Conservation (phyloP, 139 green algal genomes). For the Penium margaritaceum region DNA sequence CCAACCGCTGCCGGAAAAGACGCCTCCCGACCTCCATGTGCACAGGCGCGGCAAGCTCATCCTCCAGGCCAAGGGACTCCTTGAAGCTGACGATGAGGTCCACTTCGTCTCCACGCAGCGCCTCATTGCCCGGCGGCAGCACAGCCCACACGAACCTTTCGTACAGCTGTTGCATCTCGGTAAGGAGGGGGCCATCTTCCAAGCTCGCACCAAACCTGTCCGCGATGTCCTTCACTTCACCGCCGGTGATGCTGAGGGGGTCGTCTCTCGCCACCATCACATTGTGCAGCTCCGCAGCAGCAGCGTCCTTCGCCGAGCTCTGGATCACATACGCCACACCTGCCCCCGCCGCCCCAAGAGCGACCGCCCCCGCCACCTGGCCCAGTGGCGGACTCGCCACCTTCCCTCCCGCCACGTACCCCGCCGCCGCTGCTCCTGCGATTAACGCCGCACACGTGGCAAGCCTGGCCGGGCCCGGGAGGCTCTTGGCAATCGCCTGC, state of each 20-base stretch:
- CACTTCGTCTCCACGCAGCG: constrained; percentile 67
- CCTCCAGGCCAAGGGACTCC: constrained; percentile 71
- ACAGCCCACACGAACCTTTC: constrained; percentile 67
- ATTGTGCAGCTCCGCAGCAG: constrained; percentile 37
- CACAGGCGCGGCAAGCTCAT: constrained; percentile 80
- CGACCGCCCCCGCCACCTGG: constrained; percentile 25
- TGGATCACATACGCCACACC: constrained; percentile 21
- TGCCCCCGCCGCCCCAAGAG: constrained; percentile 19
- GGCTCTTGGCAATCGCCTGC: constrained; percentile 21
- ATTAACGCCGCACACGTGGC: constrained; percentile 21
- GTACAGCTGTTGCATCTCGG: constrained; percentile 43
- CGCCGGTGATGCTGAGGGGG: neutral
- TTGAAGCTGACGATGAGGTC: constrained; percentile 67
- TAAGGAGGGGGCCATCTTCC: constrained; percentile 24
- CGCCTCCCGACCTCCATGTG: constrained; percentile 84
- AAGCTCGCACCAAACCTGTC: constrained; percentile 37
- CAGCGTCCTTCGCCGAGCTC: constrained; percentile 27
- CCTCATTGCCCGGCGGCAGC: constrained; percentile 70
- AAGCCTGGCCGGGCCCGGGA: constrained; percentile 22
- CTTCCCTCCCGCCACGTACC: constrained; percentile 15
- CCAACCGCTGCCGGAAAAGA: constrained; percentile 65
- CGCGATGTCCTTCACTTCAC: constrained; percentile 29
- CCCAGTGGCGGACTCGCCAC: constrained; percentile 3
- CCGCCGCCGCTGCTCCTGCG: constrained; percentile 7
- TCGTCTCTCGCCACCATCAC: constrained; percentile 12